These are phyloP conservation scores for Exophiala xenobiotica DNA, from an alignment of 2,329 filamentous ascomycete genomes.

Conservation along the genomic window DNA sequence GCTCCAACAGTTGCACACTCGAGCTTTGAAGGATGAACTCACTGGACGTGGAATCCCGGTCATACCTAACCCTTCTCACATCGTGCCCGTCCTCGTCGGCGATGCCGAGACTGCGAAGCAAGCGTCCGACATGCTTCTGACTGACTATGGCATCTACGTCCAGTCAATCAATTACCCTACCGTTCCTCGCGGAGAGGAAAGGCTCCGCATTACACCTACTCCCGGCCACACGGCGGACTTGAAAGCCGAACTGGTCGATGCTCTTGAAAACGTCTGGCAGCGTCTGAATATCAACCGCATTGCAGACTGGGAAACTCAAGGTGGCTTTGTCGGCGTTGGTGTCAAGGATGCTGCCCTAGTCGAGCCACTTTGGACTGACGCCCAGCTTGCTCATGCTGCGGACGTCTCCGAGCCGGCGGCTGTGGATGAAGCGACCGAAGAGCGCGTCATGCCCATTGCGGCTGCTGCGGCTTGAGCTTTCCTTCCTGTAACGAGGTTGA, in stretches of 20 bases:
- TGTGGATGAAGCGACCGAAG: slow-evolving; percentile 15
- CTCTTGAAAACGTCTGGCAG: slow-evolving; percentile 83
- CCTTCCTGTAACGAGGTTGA: background rate
- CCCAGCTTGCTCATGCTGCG: slow-evolving; percentile 60
- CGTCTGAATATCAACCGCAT: slow-evolving; percentile 89
- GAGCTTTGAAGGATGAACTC: slow-evolving; percentile 85
- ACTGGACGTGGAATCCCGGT: slow-evolving; percentile 82
- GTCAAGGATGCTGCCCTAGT: slow-evolving; percentile 61
- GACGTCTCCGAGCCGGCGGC: slow-evolving; percentile 10
- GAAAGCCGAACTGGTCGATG: slow-evolving; percentile 79
- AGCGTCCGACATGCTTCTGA: slow-evolving; percentile 86
- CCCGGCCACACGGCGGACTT: slow-evolving; percentile 84
- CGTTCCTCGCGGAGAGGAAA: slow-evolving; percentile 95
- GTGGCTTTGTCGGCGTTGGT: slow-evolving; percentile 93
- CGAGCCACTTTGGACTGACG: slow-evolving; percentile 85
- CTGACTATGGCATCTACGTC: slow-evolving; percentile 91
- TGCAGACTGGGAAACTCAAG: slow-evolving; percentile 83
- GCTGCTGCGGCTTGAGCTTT: slow-evolving; percentile 28
- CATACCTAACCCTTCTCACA: slow-evolving; percentile 96
- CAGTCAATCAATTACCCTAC: slow-evolving; percentile 99
- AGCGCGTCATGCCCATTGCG: slow-evolving; percentile 23
- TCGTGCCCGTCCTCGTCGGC: slow-evolving; percentile 88
- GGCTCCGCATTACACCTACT: slow-evolving; percentile 91
- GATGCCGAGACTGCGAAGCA: slow-evolving; percentile 90
- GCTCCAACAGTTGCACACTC: slow-evolving; percentile 93